Conservation (phyloP, 2,329 filamentous ascomycete genomes). For the Albophoma yamanashiensis region DNA sequence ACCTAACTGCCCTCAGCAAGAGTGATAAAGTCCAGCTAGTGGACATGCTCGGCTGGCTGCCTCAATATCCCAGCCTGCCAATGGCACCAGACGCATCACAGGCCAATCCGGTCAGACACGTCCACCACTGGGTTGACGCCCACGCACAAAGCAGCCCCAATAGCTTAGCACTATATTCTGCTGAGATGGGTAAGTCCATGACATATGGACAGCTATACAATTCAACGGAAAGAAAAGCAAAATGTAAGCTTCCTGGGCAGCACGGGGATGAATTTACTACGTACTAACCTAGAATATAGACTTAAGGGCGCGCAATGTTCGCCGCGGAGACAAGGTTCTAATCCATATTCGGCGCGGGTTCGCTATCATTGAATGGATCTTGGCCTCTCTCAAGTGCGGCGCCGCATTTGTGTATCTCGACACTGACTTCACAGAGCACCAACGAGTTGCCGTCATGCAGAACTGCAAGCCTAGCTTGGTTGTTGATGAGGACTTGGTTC, state of each 20-base stretch:
- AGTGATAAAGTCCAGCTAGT: neutral
- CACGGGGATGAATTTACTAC: neutral
- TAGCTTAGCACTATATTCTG: neutral
- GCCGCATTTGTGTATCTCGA: slow-evolving; percentile 4
- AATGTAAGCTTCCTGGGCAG: neutral
- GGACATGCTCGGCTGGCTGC: slow-evolving; percentile 5
- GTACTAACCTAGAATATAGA: neutral
- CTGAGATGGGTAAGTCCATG: neutral
- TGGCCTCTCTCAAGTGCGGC: slow-evolving; percentile 3
- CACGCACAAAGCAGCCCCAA: slow-evolving; percentile 1
- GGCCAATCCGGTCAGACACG: slow-evolving; percentile 1
- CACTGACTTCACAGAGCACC: neutral
- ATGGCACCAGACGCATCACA: neutral
- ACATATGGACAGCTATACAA: slow-evolving; percentile 1
- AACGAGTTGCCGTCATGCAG: neutral
- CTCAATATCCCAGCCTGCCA: neutral
- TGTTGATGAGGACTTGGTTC: neutral
- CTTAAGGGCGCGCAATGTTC: neutral
- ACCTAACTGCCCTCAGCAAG: neutral
- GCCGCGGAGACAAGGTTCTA: neutral
- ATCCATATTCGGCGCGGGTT: slow-evolving; percentile 1
- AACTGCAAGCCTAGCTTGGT: slow-evolving; percentile 2
- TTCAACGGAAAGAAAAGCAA: slow-evolving; percentile 2
- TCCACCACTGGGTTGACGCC: slow-evolving; percentile 5
- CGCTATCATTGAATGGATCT: slow-evolving; percentile 3